A percentile compares a stretch with the other conserved stretches of the same genome.
Evolutionary conservation across 2,329 filamentous ascomycete species (phyloP).

Genomic region (Fusarium armeniacum): DNA sequence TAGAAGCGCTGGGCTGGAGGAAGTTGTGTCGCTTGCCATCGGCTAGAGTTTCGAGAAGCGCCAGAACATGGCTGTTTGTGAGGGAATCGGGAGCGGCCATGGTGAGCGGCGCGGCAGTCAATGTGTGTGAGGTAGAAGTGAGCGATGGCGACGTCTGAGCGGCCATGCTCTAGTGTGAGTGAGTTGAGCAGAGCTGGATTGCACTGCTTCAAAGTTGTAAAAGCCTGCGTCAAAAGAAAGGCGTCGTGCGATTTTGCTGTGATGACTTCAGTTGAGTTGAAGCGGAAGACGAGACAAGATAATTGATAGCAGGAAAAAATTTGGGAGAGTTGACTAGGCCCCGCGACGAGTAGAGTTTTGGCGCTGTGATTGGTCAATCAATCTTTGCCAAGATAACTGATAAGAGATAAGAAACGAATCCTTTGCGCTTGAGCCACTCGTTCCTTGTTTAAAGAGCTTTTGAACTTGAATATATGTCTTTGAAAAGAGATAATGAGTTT

Average conservation of each 20-base stretch:
- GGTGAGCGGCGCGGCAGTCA: conserved; percentile 65
- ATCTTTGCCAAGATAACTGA: conserved; percentile 9
- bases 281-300: conserved; percentile 36
- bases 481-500: not conserved
- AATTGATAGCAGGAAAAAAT: conserved; percentile 46
- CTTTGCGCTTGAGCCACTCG: not conserved
- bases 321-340: conserved; percentile 45
- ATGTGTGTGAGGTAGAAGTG: conserved; percentile 75
- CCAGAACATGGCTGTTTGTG: conserved; percentile 58
- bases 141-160: conserved; percentile 68
- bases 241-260: conserved; percentile 10
- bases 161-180: conserved; percentile 53
- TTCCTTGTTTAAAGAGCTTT: not conserved
- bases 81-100: conserved; percentile 58
- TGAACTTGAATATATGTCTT: not conserved
- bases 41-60: conserved; percentile 70
- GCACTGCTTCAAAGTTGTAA: conserved; percentile 24
- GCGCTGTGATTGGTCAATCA: conserved; percentile 43
- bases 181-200: conserved; percentile 31
- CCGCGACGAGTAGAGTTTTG: conserved; percentile 31
- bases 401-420: conserved; percentile 38
- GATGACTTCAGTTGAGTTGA: conserved; percentile 29
- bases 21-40: conserved; percentile 77
- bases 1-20: conserved; percentile 76
- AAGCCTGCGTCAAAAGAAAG: not conserved